Percentiles rank a stretch among this genome's conserved stretches.
These are phyloP conservation scores for Penicillium sp. DNA, from an alignment of 2,329 filamentous ascomycete genomes.

Conservation along the genomic window DNA sequence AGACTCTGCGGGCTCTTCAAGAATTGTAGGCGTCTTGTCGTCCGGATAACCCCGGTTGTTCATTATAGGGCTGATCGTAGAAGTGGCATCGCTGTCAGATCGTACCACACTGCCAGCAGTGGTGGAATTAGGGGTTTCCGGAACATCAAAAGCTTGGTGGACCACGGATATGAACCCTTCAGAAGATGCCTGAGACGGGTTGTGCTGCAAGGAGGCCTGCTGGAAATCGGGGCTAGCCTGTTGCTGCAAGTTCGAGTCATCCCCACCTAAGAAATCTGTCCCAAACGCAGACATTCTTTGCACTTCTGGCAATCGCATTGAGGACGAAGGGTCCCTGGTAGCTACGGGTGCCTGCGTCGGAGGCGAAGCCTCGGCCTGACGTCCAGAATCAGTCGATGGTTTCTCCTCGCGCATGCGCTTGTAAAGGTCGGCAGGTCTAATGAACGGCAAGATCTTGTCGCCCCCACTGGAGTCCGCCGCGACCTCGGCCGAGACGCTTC, in stretches of 20 bases:
- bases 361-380: not conserved
- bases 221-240: constrained; percentile 11
- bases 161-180: constrained; percentile 57
- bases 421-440: constrained; percentile 74
- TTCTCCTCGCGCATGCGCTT: constrained; percentile 65
- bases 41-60: constrained; percentile 36
- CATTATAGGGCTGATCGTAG: constrained; percentile 63
- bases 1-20: constrained; percentile 48
- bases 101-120: constrained; percentile 52
- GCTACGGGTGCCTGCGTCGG: not conserved
- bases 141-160: constrained; percentile 60
- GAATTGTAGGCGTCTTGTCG: constrained; percentile 51
- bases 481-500: constrained; percentile 16
- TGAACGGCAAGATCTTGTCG: constrained; percentile 57
- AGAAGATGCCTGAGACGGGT: constrained; percentile 42
- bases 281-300: constrained; percentile 41
- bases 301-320: constrained; percentile 40
- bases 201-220: constrained; percentile 44
- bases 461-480: constrained; percentile 26
- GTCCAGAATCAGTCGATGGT: constrained; percentile 31
- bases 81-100: constrained; percentile 60
- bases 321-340: constrained; percentile 4
- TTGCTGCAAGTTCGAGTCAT: constrained; percentile 13
- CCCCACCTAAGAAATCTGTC: constrained; percentile 24
- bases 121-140: constrained; percentile 49